phyloP scores from a whole-genome alignment of 2,329 filamentous ascomycete genomes.

The Aureobasidium namibiae region DNA sequence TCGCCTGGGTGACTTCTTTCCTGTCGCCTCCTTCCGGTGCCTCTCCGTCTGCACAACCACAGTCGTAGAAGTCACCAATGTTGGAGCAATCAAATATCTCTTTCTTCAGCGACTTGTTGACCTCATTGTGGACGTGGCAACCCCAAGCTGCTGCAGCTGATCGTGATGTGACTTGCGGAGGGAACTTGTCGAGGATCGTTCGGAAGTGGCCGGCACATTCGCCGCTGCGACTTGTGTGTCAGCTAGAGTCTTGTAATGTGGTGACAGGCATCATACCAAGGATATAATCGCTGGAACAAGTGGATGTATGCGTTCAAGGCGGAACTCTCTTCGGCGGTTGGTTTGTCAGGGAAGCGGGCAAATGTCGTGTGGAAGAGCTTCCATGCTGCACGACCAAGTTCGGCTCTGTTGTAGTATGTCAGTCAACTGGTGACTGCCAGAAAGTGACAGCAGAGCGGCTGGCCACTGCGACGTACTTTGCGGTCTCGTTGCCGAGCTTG shows the following conservation, averaged over 20 bases:
- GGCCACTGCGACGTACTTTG: conserved; percentile 49
- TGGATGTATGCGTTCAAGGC: conserved; percentile 54
- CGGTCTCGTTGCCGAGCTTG: conserved; percentile 73
- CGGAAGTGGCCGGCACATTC: conserved; percentile 59
- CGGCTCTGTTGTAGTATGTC: conserved; percentile 36
- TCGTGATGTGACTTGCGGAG: conserved; percentile 55
- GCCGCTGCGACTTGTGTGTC: conserved; percentile 32
- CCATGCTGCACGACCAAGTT: conserved; percentile 58
- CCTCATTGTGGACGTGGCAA: conserved; percentile 59
- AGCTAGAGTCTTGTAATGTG: background rate
- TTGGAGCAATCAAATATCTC: conserved; percentile 55
- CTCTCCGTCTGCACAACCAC: conserved; percentile 48
- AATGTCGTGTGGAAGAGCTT: conserved; percentile 60
- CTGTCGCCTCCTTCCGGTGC: conserved; percentile 11
- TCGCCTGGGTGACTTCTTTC: conserved; percentile 22
- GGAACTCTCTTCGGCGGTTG: conserved; percentile 51
- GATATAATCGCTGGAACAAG: conserved; percentile 57
- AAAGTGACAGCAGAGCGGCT: too few relatives aligned
- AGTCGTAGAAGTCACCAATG: conserved; percentile 60
- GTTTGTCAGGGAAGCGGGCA: conserved; percentile 56
- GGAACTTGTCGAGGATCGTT: conserved; percentile 52
- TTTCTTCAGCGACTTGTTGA: conserved; percentile 55
- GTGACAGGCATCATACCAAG: conserved; percentile 39
- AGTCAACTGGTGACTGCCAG: background rate
- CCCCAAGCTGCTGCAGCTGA: conserved; percentile 57